Percentiles rank a stretch among this genome's conserved stretches.
Conservation (phyloP, 352 stramenopile species). For the Lagenidium sp. region DNA sequence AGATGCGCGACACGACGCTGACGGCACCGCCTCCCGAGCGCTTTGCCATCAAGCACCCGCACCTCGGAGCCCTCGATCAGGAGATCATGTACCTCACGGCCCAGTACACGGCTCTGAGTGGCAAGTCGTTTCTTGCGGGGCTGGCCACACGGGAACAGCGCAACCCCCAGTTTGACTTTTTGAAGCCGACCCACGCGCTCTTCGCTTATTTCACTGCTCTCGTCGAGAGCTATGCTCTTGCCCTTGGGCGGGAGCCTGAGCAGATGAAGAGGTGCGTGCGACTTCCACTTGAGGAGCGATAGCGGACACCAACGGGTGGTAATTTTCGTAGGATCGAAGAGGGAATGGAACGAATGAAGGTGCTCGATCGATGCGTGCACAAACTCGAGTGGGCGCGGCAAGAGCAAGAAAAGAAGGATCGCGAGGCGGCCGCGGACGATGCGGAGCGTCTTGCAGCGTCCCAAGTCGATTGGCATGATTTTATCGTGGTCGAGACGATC, state of each 20-base stretch:
- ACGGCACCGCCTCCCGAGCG: slow-evolving; percentile 48
- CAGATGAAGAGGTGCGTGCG: slow-evolving; percentile 50
- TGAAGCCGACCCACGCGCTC: slow-evolving; percentile 95
- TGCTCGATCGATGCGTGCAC: slow-evolving; percentile 80
- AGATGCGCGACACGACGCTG: slow-evolving; percentile 88
- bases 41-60: slow-evolving; percentile 86
- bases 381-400: slow-evolving; percentile 72
- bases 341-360: slow-evolving; percentile 75
- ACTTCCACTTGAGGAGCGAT: not conserved
- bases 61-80: slow-evolving; percentile 89
- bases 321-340: slow-evolving; percentile 17
- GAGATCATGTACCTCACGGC: slow-evolving; percentile 98
- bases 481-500: slow-evolving; percentile 99
- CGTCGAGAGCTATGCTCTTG: slow-evolving; percentile 94
- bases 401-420: slow-evolving; percentile 64
- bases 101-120: slow-evolving; percentile 95
- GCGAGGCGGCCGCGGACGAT: slow-evolving; percentile 64
- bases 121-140: slow-evolving; percentile 92
- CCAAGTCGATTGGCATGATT: slow-evolving; percentile 99
- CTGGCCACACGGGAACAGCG: slow-evolving; percentile 93
- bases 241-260: slow-evolving; percentile 63
- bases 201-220: slow-evolving; percentile 98
- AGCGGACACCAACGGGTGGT: not conserved
- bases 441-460: slow-evolving; percentile 60
- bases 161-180: slow-evolving; percentile 97